These are phyloP conservation scores for Alnus rubra DNA, from an alignment of 306 rosid genomes.

Conservation along the genomic window DNA sequence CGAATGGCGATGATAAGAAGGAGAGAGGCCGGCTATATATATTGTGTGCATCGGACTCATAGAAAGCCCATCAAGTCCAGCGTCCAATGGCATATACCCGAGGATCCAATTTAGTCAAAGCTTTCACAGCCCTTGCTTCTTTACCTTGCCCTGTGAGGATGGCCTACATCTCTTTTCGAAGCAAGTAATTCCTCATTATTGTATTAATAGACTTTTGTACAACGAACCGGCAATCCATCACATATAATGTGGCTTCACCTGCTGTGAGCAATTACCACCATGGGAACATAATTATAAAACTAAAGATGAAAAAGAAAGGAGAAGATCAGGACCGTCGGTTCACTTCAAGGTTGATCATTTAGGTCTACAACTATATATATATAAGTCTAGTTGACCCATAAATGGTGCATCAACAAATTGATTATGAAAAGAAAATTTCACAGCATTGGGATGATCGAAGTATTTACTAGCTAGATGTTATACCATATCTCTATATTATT, in stretches of 20 bases:
- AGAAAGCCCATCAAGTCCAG: constrained; percentile 3
- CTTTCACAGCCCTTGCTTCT: not conserved
- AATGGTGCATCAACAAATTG: no score
- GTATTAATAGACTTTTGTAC: no score
- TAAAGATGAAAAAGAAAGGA: not conserved
- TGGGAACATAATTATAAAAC: not conserved
- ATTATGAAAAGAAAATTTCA: no score
- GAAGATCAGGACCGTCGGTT: not conserved
- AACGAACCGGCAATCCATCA: not conserved
- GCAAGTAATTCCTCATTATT: not conserved
- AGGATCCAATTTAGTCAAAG: not conserved
- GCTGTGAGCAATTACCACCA: not conserved
- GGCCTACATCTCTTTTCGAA: not conserved
- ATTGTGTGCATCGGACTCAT: not conserved
- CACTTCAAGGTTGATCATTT: not conserved
- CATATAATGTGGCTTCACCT: not conserved
- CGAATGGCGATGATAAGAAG: not conserved
- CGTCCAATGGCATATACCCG: not conserved
- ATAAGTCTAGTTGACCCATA: no score
- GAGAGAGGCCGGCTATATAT: not conserved
- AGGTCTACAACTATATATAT: not conserved
- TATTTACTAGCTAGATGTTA: no score
- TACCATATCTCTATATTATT: no score
- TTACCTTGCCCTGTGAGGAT: not conserved
- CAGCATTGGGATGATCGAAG: no score